These are phyloP conservation scores for Acanthochlamys bracteata DNA, from an alignment of 106 monocot genomes.

Conservation along the genomic window DNA sequence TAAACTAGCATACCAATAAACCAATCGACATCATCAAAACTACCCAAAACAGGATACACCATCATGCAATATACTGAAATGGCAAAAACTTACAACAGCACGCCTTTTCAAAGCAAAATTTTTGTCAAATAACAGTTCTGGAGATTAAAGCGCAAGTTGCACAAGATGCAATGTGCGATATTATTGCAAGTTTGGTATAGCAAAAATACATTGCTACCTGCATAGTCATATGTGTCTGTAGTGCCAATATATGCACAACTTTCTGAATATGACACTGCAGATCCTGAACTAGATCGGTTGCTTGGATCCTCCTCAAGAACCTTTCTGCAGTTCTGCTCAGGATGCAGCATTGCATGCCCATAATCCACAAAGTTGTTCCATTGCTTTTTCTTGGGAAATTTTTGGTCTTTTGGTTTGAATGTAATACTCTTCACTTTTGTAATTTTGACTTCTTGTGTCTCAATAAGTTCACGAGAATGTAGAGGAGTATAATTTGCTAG, in stretches of 20 bases:
- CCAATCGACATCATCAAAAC: no score
- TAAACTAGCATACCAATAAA: no score
- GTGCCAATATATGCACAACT: constrained; percentile 80
- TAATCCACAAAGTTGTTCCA: constrained; percentile 14
- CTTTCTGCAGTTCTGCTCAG: constrained; percentile 58
- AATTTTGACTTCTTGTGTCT: constrained; percentile 43
- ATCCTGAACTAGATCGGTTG: constrained; percentile 84
- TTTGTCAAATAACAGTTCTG: no score
- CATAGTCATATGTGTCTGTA: constrained; percentile 55
- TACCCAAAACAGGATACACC: no score
- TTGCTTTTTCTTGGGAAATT: constrained; percentile 46
- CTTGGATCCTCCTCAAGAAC: constrained; percentile 56
- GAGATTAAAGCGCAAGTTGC: no score
- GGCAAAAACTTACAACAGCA: no score
- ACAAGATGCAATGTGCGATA: no score
- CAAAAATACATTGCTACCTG: constrained; percentile 35
- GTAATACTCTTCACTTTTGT: constrained; percentile 35
- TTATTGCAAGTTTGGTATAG: neutral
- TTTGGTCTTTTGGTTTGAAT: constrained; percentile 42
- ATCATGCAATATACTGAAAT: no score
- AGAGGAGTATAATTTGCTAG: constrained; percentile 86
- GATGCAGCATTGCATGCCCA: constrained; percentile 36
- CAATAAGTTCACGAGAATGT: constrained; percentile 69
- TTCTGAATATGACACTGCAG: constrained; percentile 79
- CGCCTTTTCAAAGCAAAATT: no score